Base-by-base conservation (phyloP, 164 flowering plant genomes). In the Cinnamomum chago region DNA sequence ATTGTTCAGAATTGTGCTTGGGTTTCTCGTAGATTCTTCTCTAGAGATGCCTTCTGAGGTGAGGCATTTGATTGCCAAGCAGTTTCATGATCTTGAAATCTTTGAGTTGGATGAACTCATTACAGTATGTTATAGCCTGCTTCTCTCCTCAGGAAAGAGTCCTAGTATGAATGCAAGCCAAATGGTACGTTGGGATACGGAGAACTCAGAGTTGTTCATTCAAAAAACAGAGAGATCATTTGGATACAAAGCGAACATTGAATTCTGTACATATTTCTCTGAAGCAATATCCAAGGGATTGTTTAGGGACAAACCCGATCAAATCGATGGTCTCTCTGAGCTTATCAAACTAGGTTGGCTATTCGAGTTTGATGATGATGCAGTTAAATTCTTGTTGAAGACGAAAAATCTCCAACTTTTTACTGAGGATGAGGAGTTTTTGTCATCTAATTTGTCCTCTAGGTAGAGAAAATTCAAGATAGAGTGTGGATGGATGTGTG, bases 271-370 rank as follows among this genome's bases (percentile, higher is more conserved):
- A 1, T 72, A 79, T 73, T 85, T 89, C 67, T 72, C 91, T 70
- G 79, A 84, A 74, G 89, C 76, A 13, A 76, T 89, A 67, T 79
- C 97, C n/a, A 80, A 88, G 73, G 96, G 94, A 40, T 73, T 90
- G 60, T 64, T 91, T 18, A 82, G 90, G 89, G 89, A 87, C 55
- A 77, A 77, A 30, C 82, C 78, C 58, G 91, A 91, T 55, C 76
- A 68, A 0, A 79, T 89, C 7, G 12, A 15, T 40, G 80, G 58
- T 7, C 84, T 91, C 5, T 52, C 85, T 50, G 94, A 88, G 79
- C 86, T 91, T 51, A 82, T 90, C 74, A 90, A 80, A 82, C 27
- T 90, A 58, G 92, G 80, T 0, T 87, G 83, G 74, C 55, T 87
- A 24, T 15, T 91, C 78, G 82, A 86, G 7, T 91, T 88, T 60